Evolutionary conservation across 257 asterid genomes (phyloP).

Genomic region (Solanum tarijense): DNA sequence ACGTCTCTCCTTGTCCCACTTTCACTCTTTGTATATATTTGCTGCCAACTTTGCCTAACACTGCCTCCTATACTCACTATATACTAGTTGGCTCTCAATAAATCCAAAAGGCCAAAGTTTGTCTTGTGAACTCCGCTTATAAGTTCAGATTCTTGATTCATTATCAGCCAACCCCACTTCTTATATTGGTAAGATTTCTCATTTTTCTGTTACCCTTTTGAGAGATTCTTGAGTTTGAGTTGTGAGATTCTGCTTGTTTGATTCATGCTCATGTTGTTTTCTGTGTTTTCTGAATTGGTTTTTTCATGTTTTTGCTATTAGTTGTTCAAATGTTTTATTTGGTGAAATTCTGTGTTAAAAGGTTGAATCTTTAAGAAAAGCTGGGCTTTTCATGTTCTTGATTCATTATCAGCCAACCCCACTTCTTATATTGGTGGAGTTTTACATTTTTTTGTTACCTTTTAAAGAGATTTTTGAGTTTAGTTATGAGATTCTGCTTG

Average conservation of each 20-base stretch:
- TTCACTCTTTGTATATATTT: not conserved
- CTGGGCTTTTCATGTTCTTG: not conserved
- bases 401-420: not conserved
- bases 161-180: not conserved
- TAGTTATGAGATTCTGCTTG: not conserved
- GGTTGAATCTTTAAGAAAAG: not conserved
- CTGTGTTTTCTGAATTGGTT: not conserved
- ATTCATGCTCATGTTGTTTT: not conserved
- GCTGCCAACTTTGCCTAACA: not conserved
- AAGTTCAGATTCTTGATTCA: not conserved
- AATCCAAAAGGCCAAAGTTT: conserved; percentile 8
- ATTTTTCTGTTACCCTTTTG: not conserved
- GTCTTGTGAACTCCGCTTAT: not conserved
- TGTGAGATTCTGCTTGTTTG: not conserved
- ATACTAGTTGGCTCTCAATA: not conserved
- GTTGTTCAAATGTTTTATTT: not conserved
- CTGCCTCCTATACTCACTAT: not conserved
- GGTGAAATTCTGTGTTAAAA: not conserved
- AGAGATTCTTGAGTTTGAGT: not conserved
- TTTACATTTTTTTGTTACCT: not conserved
- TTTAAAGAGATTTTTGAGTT: not conserved
- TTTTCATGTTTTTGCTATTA: not conserved
- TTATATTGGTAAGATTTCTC: not conserved
- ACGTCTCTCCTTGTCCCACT: not conserved
- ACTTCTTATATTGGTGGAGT: not conserved